These are phyloP conservation scores for Rhizodiscina lignyota DNA, from an alignment of 495 filamentous ascomycete species.

Conservation along the genomic window DNA sequence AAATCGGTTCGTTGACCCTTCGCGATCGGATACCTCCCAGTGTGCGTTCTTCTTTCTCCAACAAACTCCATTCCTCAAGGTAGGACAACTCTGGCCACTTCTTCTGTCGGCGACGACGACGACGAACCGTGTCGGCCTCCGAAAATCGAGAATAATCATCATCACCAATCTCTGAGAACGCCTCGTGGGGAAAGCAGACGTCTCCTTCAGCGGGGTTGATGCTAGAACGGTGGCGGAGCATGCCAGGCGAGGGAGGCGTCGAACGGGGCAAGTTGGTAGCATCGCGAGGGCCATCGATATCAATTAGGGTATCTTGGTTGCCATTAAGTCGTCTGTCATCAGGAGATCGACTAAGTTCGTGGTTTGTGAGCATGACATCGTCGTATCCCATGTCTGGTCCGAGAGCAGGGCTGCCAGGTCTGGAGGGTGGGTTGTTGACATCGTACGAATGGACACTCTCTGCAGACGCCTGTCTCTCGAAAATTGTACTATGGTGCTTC, in stretches of 20 bases:
- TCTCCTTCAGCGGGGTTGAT: slow-evolving; percentile 57
- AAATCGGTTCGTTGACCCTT: slow-evolving; percentile 81
- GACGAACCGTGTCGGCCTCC: slow-evolving; percentile 22
- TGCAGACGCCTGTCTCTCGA: no score
- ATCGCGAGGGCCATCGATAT: slow-evolving; percentile 34
- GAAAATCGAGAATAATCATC: slow-evolving; percentile 26
- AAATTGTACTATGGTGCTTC: no score
- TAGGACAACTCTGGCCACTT: slow-evolving; percentile 56
- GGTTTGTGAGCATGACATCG: slow-evolving; percentile 51
- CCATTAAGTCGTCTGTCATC: slow-evolving; percentile 20
- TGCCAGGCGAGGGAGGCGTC: slow-evolving; percentile 25
- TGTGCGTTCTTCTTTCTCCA: slow-evolving; percentile 71
- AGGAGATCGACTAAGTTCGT: slow-evolving; percentile 27
- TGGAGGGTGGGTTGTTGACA: slow-evolving; percentile 93
- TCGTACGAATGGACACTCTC: no score
- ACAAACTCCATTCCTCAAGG: slow-evolving; percentile 76
- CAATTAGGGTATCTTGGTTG: slow-evolving; percentile 32
- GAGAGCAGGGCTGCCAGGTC: slow-evolving; percentile 57
- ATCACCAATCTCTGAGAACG: slow-evolving; percentile 62
- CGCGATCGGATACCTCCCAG: slow-evolving; percentile 70
- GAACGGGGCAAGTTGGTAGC: slow-evolving; percentile 17
- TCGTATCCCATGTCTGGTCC: slow-evolving; percentile 51
- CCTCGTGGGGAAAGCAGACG: slow-evolving; percentile 80
- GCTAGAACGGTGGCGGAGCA: slow-evolving; percentile 34
- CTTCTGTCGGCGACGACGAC: slow-evolving; percentile 23